These are phyloP conservation scores for Pichia nanzhaoensis DNA, from an alignment of 805 yeast genomes.

Conservation along the genomic window DNA sequence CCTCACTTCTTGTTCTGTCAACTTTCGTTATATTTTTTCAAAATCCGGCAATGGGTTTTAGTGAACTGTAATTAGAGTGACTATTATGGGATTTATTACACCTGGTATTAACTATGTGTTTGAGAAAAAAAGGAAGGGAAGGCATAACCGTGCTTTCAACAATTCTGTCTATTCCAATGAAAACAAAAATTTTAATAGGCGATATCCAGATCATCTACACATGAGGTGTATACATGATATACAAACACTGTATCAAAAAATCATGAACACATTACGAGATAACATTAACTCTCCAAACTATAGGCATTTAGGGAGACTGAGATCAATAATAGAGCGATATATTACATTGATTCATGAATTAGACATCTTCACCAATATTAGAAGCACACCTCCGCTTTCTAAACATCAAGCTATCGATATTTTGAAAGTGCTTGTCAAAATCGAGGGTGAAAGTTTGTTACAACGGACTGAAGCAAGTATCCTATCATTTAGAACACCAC, in stretches of 20 bases:
- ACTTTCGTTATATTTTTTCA: no score
- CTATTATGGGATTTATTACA: slow-evolving; percentile 10
- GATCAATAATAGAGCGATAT: slow-evolving; percentile 7
- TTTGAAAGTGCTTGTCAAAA: neutral
- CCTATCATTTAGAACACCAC: neutral
- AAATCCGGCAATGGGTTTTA: no score
- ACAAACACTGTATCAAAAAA: neutral
- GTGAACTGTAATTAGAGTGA: no score
- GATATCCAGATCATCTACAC: slow-evolving; percentile 6
- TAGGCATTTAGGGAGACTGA: neutral
- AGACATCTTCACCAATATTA: slow-evolving; percentile 2
- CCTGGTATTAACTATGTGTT: slow-evolving; percentile 8
- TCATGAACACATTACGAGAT: neutral
- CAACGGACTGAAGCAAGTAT: neutral
- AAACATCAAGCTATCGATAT: slow-evolving; percentile 5
- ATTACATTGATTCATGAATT: slow-evolving; percentile 8
- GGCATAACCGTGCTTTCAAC: slow-evolving; percentile 1
- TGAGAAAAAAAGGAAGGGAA: slow-evolving; percentile 4
- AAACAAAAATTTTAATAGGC: slow-evolving; percentile 4
- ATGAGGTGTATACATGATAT: neutral
- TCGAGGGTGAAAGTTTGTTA: slow-evolving; percentile 1
- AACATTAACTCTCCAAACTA: no score
- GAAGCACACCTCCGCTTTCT: slow-evolving; percentile 2
- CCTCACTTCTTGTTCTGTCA: no score
- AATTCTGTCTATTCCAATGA: slow-evolving; percentile 5